Evolutionary conservation across 31 red algal genomes (phyloP), one percentile per base, ranked within the genome.

Genomic region (Odonthalia washingtoniensis): DNA sequence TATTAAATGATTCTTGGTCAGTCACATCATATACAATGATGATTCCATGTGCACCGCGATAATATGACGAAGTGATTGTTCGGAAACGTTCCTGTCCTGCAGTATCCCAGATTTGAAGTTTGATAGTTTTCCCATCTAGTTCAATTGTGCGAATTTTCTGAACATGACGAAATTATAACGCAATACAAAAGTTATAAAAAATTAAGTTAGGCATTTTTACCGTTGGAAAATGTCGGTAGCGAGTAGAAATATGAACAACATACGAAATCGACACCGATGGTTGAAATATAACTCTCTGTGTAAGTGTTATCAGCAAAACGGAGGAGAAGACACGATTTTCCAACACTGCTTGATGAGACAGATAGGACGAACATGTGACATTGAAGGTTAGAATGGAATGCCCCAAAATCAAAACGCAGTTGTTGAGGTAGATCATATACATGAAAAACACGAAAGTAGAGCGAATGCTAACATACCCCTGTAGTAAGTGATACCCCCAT

Each of bases 91-190:
- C 97, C 79, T 99, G 97, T 35, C 97, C 97, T 39, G 97, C 97
- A 39, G 97, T 99, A 74, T 99, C 97, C 97, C 97, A 99, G 38
- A 99, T 99, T 70, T 99, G 97, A 40, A 99, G 93, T 83, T 99
- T 99, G 88, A 99, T 91, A 12, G 88, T 89, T 79, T 99, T 99
- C 21, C 89, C 93, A 77, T 97, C 97, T 12, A 99, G 89, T 79
- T 99, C 92, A 61, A 99, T 93, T 60, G 97, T 96, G 41, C 95
- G 95, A 74, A 99, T 99, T 91, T 99, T 99, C 93, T 95, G 74
- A 35, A 61, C 33, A 46, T 16, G n/a, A 89, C 77, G 30, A 5
- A 43, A 28, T 12, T 33, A 14, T 40, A 38, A 5, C n/a, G 38
- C 77, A 81, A 27, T 32, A 81, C 5, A 24, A 67, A 66, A 31